These are phyloP conservation scores for Phytopythium boreale DNA, from an alignment of 352 stramenopile species.

Conservation along the genomic window DNA sequence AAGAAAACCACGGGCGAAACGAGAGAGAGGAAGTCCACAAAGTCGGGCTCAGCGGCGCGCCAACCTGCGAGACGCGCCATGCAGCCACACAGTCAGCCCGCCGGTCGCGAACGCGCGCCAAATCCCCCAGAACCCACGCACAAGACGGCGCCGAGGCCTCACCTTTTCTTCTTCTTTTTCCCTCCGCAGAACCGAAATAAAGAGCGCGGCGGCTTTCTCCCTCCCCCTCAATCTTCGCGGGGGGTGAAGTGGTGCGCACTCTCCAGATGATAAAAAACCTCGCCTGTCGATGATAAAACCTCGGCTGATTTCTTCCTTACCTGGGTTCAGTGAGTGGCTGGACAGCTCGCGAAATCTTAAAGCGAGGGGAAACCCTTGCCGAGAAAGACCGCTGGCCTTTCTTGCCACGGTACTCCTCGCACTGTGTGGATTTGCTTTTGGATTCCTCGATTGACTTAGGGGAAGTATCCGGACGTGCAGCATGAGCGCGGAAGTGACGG, in stretches of 20 bases:
- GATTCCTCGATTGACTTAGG: neutral
- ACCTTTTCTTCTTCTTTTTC: neutral
- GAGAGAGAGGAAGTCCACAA: neutral
- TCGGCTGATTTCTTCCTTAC: neutral
- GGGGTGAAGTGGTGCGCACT: neutral
- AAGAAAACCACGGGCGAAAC: neutral
- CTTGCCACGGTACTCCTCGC: neutral
- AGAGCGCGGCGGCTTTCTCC: constrained; percentile 2
- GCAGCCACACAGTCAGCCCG: neutral
- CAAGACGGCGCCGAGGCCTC: neutral
- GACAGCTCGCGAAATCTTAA: neutral
- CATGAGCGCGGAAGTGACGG: neutral
- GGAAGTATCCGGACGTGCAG: neutral
- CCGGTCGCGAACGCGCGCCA: neutral
- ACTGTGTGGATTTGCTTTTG: neutral
- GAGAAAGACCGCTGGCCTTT: constrained; percentile 3
- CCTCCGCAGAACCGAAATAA: constrained; percentile 6
- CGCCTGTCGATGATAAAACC: neutral
- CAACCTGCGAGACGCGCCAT: neutral
- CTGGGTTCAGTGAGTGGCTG: neutral
- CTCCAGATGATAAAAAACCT: neutral
- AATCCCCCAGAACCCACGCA: neutral
- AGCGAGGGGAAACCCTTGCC: constrained; percentile 1
- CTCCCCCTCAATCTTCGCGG: neutral
- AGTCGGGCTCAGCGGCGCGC: neutral